Conservation (phyloP, 192 early-diverging fungal species). For the Phlyctochytrium bullatum region DNA sequence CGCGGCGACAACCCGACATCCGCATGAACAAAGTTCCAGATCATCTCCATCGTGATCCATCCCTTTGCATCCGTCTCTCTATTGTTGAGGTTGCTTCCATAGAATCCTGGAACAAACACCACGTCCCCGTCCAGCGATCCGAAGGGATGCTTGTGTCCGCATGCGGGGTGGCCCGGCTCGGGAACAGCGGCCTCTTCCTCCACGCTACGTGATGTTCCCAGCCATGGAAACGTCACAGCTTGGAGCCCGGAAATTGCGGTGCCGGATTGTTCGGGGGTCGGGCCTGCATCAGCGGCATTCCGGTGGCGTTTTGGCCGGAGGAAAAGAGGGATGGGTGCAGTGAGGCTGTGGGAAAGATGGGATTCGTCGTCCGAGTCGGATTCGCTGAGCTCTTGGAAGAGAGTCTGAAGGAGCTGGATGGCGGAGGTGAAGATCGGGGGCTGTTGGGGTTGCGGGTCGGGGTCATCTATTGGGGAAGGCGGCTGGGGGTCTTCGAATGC, state of each 20-base stretch:
- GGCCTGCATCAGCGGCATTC: background rate
- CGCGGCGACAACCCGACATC: constrained; percentile 16
- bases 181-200: background rate
- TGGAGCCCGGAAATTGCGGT: background rate
- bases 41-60: constrained; percentile 28
- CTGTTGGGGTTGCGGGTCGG: no score
- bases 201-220: background rate
- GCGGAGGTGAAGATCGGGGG: background rate
- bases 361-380: background rate
- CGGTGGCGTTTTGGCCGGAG: background rate
- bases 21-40: constrained; percentile 11
- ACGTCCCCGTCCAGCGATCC: constrained; percentile 29
- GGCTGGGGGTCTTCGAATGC: no score
- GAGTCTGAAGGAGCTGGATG: background rate
- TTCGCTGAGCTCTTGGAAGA: background rate
- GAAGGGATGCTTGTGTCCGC: constrained; percentile 28
- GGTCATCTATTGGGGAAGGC: no score
- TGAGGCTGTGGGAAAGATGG: background rate
- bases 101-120: constrained; percentile 30
- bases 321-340: background rate
- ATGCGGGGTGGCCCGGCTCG: constrained; percentile 1
- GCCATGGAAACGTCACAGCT: background rate
- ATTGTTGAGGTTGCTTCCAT: constrained; percentile 23
- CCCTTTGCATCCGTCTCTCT: constrained; percentile 14
- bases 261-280: background rate